Percentiles rank a stretch among this genome's conserved stretches.
phyloP scores from a whole-genome alignment of 345 rosid species.

The Gossypium rotundifolium region DNA sequence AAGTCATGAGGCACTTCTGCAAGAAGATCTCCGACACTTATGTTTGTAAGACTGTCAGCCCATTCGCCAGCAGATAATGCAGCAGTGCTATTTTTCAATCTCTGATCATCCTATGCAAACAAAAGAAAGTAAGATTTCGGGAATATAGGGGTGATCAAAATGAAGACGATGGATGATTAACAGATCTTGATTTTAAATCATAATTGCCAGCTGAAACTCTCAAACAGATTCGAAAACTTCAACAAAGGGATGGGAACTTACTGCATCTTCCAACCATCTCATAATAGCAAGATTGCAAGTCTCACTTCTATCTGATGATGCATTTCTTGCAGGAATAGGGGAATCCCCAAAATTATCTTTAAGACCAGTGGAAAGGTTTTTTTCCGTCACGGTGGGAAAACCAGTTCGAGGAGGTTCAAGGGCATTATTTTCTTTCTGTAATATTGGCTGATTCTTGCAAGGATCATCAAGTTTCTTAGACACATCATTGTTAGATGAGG shows the following conservation, averaged over 20 bases:
- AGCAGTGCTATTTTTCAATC: slow-evolving; percentile 30
- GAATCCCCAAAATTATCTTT: slow-evolving; percentile 23
- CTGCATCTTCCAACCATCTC: slow-evolving; percentile 35
- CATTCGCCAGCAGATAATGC: slow-evolving; percentile 76
- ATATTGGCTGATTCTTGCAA: slow-evolving; percentile 24
- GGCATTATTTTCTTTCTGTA: slow-evolving; percentile 28
- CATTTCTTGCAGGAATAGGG: slow-evolving; percentile 23
- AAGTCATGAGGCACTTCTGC: slow-evolving; percentile 56
- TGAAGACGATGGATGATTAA: background rate
- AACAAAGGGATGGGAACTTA: slow-evolving; percentile 18
- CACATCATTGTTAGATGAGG: slow-evolving; percentile 31
- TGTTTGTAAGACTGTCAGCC: slow-evolving; percentile 95
- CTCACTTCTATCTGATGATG: slow-evolving; percentile 29
- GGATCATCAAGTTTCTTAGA: slow-evolving; percentile 31
- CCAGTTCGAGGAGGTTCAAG: slow-evolving; percentile 11
- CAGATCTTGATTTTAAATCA: background rate
- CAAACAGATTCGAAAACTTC: slow-evolving; percentile 5
- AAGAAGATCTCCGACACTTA: slow-evolving; percentile 87
- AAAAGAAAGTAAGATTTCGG: slow-evolving; percentile 14
- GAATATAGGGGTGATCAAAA: background rate
- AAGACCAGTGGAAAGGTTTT: slow-evolving; percentile 10
- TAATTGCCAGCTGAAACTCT: background rate
- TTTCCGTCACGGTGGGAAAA: slow-evolving; percentile 19
- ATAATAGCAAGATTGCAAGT: slow-evolving; percentile 19
- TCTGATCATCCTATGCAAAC: slow-evolving; percentile 36